phyloP scores from a whole-genome alignment of 495 filamentous ascomycete species.

The Neurospora pannonica region DNA sequence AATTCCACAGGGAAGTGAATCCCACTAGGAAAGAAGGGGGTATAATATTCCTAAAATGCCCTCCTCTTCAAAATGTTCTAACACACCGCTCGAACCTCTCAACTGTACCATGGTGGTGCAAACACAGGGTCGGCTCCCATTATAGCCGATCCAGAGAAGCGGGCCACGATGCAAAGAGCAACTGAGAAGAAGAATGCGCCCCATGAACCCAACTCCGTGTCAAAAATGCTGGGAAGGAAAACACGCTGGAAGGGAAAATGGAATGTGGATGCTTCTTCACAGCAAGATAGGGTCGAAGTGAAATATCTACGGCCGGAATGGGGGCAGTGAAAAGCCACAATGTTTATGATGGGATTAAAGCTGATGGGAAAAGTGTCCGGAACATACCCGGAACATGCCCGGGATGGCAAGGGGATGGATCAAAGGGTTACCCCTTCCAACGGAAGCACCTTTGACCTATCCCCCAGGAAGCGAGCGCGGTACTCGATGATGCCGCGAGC shows the following conservation, averaged over 20 bases:
- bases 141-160: neutral
- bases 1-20: neutral
- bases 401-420: neutral
- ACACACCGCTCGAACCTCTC: neutral
- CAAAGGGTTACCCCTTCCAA: constrained; percentile 28
- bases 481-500: constrained; percentile 74
- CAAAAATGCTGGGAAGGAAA: neutral
- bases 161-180: neutral
- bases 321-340: neutral
- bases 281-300: neutral
- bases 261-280: neutral
- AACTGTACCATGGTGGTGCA: neutral
- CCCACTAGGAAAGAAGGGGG: constrained; percentile 7
- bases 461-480: constrained; percentile 48
- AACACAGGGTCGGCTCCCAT: neutral
- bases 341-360: neutral
- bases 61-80: neutral
- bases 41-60: constrained; percentile 12
- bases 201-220: neutral
- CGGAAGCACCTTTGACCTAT: constrained; percentile 41
- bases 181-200: neutral
- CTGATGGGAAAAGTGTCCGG: neutral
- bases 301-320: constrained; percentile 13
- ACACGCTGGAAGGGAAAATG: constrained; percentile 10
- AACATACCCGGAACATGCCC: neutral